Conservation (phyloP, 257 asterid species). For the Nicotiana obtusifolia region DNA sequence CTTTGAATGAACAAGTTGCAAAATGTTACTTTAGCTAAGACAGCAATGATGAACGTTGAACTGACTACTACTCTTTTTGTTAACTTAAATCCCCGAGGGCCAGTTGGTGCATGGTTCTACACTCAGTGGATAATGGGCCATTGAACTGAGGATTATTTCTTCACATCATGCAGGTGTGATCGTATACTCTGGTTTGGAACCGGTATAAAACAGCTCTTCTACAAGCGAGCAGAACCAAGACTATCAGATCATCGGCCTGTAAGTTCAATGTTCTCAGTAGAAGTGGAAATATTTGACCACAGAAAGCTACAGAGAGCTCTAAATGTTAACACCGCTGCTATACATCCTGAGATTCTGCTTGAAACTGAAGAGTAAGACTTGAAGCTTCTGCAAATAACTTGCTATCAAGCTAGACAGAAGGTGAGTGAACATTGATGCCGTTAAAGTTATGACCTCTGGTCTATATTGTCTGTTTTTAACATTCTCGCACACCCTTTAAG, state of each 20-base stretch:
- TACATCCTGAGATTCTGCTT: slow-evolving; percentile 53
- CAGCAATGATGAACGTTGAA: no score
- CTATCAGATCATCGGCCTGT: slow-evolving; percentile 92
- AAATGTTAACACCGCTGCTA: slow-evolving; percentile 48
- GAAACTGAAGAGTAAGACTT: slow-evolving; percentile 23
- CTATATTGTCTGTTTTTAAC: neutral
- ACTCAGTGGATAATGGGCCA: no score
- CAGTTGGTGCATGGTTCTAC: no score
- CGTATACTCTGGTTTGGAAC: slow-evolving; percentile 86
- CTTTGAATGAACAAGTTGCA: neutral
- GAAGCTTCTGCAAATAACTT: slow-evolving; percentile 3
- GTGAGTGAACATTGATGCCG: neutral
- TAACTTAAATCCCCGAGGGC: no score
- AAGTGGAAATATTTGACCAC: slow-evolving; percentile 77
- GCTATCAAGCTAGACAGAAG: neutral
- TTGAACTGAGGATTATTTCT: neutral
- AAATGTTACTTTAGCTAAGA: no score
- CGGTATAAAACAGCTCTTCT: slow-evolving; percentile 71
- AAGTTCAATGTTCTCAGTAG: slow-evolving; percentile 56
- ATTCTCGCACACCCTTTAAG: neutral
- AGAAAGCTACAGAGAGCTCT: slow-evolving; percentile 78
- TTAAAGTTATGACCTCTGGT: neutral
- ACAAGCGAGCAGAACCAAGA: slow-evolving; percentile 54
- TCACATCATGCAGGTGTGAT: slow-evolving; percentile 64
- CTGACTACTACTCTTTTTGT: no score